Evolutionary conservation across 2,329 filamentous ascomycete species (phyloP), one percentile per base, ranked within the genome.

Genomic region (Didymellaceae sp.): DNA sequence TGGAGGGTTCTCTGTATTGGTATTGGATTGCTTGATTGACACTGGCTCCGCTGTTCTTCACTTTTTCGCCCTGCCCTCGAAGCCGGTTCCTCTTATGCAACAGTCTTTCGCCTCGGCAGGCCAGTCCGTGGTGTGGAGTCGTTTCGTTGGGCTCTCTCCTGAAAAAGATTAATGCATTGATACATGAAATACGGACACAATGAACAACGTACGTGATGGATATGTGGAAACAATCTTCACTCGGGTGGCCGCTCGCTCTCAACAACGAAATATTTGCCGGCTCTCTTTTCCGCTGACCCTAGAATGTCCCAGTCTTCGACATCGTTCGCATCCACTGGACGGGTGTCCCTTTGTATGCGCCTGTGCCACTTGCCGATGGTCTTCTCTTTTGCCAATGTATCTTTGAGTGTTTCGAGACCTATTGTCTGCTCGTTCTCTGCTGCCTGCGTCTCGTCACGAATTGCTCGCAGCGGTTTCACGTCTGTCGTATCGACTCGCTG

Each of bases 191-290:
- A 22, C 2, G 8, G 7, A n/a, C 13, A n/a, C 13, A 24, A 39
- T 38, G 3, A 7, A 28, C 22, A 8, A 13, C 46, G 32, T 39
- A 49, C 39, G 13, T 17, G n/a, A n/a, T 31, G 6, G 14, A 39
- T 17, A n/a, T 38, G 11, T 17, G 26, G 18, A 17, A 8, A 16
- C 2, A n/a, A 8, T 9, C 13, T 7, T 57, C 51, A 70, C 43
- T 71, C 66, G 18, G 62, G 61, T 6, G 66, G 56, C 45, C 79
- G 81, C 25, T 78, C 80, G 58, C 82, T 86, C 57, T 90, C 83
- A 2, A 94, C 90, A 6, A 93, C 85, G 61, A 95, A 93, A 64
- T 87, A 95, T 58, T 81, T 83, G 11, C 89, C 89, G 4, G 82
- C 82, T 45, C 79, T 90, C 63, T 82, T 84, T 13, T 82, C 78